These are phyloP conservation scores for Pseudisothecium myosuroides DNA, from an alignment of 225 moss, liverwort and hornwort genomes.

Conservation along the genomic window DNA sequence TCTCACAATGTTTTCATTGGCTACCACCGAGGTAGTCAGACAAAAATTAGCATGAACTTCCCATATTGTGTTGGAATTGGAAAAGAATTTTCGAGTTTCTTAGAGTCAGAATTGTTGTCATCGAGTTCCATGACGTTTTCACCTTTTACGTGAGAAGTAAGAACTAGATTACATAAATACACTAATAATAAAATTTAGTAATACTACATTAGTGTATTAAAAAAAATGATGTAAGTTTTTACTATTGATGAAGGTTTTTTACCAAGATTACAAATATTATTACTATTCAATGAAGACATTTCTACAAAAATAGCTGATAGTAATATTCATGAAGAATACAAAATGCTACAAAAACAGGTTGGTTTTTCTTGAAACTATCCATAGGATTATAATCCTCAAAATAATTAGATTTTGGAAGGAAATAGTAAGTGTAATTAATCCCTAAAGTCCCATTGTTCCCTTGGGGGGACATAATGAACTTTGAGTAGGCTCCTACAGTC, in stretches of 20 bases:
- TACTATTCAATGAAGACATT: too few species aligned
- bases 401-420: too few species aligned
- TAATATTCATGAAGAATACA: neutral
- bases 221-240: neutral
- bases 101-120: neutral
- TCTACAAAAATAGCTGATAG: neutral
- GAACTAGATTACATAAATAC: neutral
- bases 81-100: neutral
- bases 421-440: too few species aligned
- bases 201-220: neutral
- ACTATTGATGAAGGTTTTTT: neutral
- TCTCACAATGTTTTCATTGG: neutral
- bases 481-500: too few species aligned
- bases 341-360: neutral
- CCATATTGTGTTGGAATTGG: neutral
- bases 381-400: too few species aligned
- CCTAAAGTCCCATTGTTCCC: too few species aligned
- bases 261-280: neutral
- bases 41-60: too few species aligned
- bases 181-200: neutral
- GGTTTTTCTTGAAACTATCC: too few species aligned
- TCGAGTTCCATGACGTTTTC: rapidly evolving
- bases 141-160: neutral
- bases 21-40: neutral
- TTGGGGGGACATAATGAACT: too few species aligned